Percentiles rank a stretch among this genome's conserved stretches.
These are phyloP conservation scores for Curvularia sp. DNA, from an alignment of 2,329 filamentous ascomycete species.

Conservation along the genomic window DNA sequence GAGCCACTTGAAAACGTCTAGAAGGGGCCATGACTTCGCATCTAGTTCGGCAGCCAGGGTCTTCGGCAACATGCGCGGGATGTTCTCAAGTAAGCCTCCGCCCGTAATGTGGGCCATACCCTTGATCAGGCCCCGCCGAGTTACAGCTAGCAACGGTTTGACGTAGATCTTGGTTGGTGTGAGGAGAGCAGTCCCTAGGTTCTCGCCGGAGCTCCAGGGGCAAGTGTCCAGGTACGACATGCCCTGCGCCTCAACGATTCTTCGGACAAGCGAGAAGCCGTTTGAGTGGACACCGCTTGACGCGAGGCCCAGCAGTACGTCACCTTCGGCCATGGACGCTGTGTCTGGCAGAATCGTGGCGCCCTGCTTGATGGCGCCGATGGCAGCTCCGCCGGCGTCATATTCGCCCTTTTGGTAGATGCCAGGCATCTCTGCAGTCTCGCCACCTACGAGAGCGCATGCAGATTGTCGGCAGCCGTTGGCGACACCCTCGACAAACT, in stretches of 20 bases:
- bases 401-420: constrained; percentile 91
- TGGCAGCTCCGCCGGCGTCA: constrained; percentile 88
- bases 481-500: constrained; percentile 92
- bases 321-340: constrained; percentile 77
- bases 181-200: constrained; percentile 78
- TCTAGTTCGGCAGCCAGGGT: constrained; percentile 82
- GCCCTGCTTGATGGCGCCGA: constrained; percentile 77
- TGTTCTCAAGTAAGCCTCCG: constrained; percentile 89
- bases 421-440: constrained; percentile 98
- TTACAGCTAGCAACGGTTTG: constrained; percentile 73
- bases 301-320: constrained; percentile 83
- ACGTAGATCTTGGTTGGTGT: constrained; percentile 96
- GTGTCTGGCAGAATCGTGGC: constrained; percentile 75
- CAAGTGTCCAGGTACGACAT: constrained; percentile 74
- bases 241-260: constrained; percentile 77
- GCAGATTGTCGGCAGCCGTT: constrained; percentile 83
- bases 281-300: constrained; percentile 94
- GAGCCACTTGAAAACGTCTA: constrained; percentile 85
- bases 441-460: constrained; percentile 92
- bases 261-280: constrained; percentile 94
- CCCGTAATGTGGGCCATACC: constrained; percentile 97
- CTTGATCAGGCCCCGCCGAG: constrained; percentile 72
- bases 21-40: constrained; percentile 75
- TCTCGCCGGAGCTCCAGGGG: constrained; percentile 73
- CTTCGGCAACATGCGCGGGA: constrained; percentile 87